Evolutionary conservation across 495 filamentous ascomycete genomes (phyloP), one percentile per base, ranked within the genome.

Genomic region (Aspergillus olivimuriae): DNA sequence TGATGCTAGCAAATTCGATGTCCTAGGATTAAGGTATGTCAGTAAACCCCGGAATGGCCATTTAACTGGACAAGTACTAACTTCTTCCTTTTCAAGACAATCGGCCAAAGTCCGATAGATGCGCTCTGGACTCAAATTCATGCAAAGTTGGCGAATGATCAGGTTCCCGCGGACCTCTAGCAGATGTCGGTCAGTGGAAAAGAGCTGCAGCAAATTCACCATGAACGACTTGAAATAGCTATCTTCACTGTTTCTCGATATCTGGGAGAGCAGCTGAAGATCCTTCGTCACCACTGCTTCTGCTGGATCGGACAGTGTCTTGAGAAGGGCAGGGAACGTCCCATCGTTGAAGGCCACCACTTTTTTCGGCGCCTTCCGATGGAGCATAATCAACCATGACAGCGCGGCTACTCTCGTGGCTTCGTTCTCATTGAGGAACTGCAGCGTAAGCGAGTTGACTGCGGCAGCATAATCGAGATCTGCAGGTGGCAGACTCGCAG

Each of bases 171-270:
- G 76, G 10, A 85, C 91, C 63, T 97, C 94, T 2, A 99, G 70
- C 12, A 99, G 69, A 48, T 86, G 82, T 19, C 94, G 74, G 61
- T 99, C 94, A 0, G 91, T 97, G 26, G 86, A 89, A 55, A 96
- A 99, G 2, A 99, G 77, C 53, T 96, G 91, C 9, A 99, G 72
- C 3, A 99, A 72, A 52, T 91, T 94, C 38, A 95, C 87, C 94
- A 99, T 97, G 58, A 99, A 99, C 10, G 88, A 91, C 1, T 87
- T 83, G 59, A 99, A 97, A 64, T 97, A 96, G 54, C 87, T 84
- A 53, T 97, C 94, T 54, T 95, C 92, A 65, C 91, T 97, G 48
- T 95, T 94, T 41, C 82, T 79, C 4, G 91, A 95, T 23, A 99
- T 97, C 48, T 99, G 91, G 4, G 90, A 95, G 11, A 99, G 76